Base-by-base conservation (phyloP, 352 stramenopile species). In the Aphanomyces invadans region DNA sequence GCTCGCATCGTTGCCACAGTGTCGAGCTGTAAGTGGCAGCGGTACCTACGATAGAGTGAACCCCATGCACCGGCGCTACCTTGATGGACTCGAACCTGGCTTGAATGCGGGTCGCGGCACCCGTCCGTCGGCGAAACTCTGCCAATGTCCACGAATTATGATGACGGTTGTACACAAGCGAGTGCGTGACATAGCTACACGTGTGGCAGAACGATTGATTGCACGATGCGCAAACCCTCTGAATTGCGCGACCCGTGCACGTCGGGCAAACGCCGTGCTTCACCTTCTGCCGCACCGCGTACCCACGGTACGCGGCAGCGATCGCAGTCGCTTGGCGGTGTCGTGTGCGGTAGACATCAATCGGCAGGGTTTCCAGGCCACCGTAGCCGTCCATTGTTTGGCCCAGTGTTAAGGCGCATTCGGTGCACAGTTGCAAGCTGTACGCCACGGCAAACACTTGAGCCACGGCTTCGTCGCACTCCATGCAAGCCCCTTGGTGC, bases 161-260 rank as follows among this genome's bases (percentile, higher is more conserved):
- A 1, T 51, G 4, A 21, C 15, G 9, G 33, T 67, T 67, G 60
- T 57, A 67, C 42, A 44, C 55, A 1, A 69, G 45, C 2, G 65
- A 19, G 26, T 56, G 70, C 1, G 60, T 76, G 9, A 76, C 52
- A 29, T 55, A 64, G 38, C 76, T 70, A 46, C 79, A 87, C 26
- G 76, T 73, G 56, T 75, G 78, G 64, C 80, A 89, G 28, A 77
- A 84, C 4, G 45, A 65, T 28, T 73, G 65, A 19, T 39, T n/a
- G n/a, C 81, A 89, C 1, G 67, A 60, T 7, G 73, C 72, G 33
- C 82, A 90, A 36, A 77, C 73, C 26, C 61, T 54, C 2, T 75
- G 73, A 0, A 78, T 59, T 4, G 81, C 78, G 9, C 73, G 68
- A 9, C 70, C 69, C 4, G 75, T 56, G 44, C 82, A 90, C 21